phyloP scores from a whole-genome alignment of 306 rosid species.

The Luffa acutangula region DNA sequence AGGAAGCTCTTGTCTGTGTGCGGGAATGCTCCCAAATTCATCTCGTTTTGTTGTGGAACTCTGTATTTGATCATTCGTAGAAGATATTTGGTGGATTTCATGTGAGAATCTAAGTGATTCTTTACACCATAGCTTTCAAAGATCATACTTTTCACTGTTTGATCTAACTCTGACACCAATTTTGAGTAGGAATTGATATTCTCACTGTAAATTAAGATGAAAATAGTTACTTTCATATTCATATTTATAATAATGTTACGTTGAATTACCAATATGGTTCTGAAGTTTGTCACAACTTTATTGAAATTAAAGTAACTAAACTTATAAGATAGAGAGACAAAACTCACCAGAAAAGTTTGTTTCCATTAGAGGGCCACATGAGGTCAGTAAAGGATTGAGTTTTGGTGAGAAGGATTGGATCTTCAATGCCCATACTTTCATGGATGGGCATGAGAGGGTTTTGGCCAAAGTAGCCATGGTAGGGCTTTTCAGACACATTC shows the following conservation, averaged over 20 bases:
- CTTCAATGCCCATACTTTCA: slow-evolving; percentile 41
- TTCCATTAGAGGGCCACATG: slow-evolving; percentile 29
- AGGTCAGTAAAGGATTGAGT: slow-evolving; percentile 14
- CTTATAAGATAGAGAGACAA: too few species aligned
- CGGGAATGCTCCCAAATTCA: neutral
- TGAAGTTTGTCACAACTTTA: too few species aligned
- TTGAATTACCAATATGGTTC: too few species aligned
- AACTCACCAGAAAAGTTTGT: slow-evolving; percentile 14
- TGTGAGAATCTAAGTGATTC: slow-evolving; percentile 4
- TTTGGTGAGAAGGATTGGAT: slow-evolving; percentile 9
- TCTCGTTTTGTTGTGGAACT: slow-evolving; percentile 2
- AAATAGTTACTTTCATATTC: neutral
- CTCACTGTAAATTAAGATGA: neutral
- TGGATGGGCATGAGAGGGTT: slow-evolving; percentile 31
- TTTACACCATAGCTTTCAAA: slow-evolving; percentile 19
- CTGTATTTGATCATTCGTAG: slow-evolving; percentile 14
- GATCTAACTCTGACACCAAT: neutral
- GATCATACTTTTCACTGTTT: slow-evolving; percentile 17
- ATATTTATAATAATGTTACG: too few species aligned
- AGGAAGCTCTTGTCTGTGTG: slow-evolving; percentile 21
- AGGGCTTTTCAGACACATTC: slow-evolving; percentile 31
- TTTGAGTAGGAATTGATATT: neutral
- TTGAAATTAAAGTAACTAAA: too few species aligned
- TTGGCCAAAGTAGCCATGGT: slow-evolving; percentile 35
- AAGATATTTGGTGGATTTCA: slow-evolving; percentile 9